A percentile compares a stretch with the other conserved stretches of the same genome.
Evolutionary conservation across 1,284 basidiomycete species (phyloP).

Genomic region (Leccinum angustisporum): DNA sequence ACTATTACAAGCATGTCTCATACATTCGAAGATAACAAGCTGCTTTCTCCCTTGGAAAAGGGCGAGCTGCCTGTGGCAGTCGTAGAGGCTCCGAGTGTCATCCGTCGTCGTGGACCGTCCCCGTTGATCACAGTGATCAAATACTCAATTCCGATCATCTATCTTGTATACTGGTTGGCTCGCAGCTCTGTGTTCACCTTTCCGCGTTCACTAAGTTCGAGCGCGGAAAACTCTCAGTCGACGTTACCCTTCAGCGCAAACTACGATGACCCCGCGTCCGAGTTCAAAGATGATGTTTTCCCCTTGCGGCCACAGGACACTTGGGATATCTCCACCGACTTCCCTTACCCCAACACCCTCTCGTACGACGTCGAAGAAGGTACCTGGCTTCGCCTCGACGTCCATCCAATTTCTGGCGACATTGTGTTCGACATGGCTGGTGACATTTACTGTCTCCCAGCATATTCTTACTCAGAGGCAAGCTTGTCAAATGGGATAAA

Average conservation of each 20-base stretch:
- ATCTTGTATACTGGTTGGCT: conserved; percentile 22
- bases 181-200: conserved; percentile 4
- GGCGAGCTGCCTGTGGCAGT: conserved; percentile 21
- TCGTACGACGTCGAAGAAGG: conserved; percentile 69
- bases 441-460: conserved; percentile 69
- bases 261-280: conserved; percentile 37
- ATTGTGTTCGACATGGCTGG: conserved; percentile 75
- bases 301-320: conserved; percentile 60
- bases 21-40: conserved; percentile 5
- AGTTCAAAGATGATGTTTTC: conserved; percentile 62
- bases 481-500: conserved; percentile 15
- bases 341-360: conserved; percentile 60
- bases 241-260: conserved; percentile 8
- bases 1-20: conserved; percentile 9
- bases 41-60: conserved; percentile 16
- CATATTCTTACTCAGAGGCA: conserved; percentile 35
- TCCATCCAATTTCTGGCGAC: conserved; percentile 64
- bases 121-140: conserved; percentile 19
- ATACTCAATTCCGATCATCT: conserved; percentile 22
- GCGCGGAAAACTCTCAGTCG: conserved; percentile 2
- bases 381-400: conserved; percentile 72
- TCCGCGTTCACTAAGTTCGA: neutral
- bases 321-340: conserved; percentile 81
- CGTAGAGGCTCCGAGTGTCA: neutral
- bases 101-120: neutral